Evolutionary conservation across 768 basidiomycete species (phyloP), one percentile per base, ranked within the genome.

Genomic region (Hericium erinaceus): DNA sequence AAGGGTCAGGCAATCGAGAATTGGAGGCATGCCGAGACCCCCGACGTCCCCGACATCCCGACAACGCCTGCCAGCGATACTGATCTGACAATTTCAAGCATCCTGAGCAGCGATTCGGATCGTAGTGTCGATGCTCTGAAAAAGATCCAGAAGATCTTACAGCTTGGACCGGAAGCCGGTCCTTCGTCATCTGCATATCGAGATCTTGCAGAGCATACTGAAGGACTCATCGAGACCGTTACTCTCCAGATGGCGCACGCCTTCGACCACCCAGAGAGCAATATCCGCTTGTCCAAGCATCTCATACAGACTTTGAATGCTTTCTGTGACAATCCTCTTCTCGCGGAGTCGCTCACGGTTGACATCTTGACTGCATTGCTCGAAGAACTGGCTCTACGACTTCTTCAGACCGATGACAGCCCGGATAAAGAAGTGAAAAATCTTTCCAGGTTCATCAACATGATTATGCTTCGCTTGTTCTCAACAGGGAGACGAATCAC

Each of bases 201-300:
- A 54, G 89, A 92, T 68, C 74, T 89, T 49, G 80, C 91, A 49
- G 84, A 87, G 67, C 82, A 89, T 66, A 83, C 87, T 11, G 83
- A 93, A 69, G 88, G 89, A 13, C 73, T 99, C 48, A 82, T 95
- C 37, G 92, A 95, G 67, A 92, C 92, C 1, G 86, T 99, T 65
- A 89, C 90, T 3, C 76, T 90, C 24, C 89, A 95, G 66, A 92
- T 95, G 90, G 81, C 89, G 10, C 89, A 92, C 68, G 84, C 93
- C 18, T 98, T 98, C 67, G 90, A 93, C 54, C 80, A 82, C 50
- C 85, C 85, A 2, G 83, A 88, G 28, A 85, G 89, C 61, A 92
- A 92, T 65, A 94, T 97, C 74, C 82, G 97, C 41, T 77, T 99
- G 9, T 92, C 95, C 50, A 99, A 99, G 71, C 97, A 98, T 70